Evolutionary conservation across 441 rosid species (phyloP), one percentile per base, ranked within the genome.

Genomic region (Macaranga tanarius): DNA sequence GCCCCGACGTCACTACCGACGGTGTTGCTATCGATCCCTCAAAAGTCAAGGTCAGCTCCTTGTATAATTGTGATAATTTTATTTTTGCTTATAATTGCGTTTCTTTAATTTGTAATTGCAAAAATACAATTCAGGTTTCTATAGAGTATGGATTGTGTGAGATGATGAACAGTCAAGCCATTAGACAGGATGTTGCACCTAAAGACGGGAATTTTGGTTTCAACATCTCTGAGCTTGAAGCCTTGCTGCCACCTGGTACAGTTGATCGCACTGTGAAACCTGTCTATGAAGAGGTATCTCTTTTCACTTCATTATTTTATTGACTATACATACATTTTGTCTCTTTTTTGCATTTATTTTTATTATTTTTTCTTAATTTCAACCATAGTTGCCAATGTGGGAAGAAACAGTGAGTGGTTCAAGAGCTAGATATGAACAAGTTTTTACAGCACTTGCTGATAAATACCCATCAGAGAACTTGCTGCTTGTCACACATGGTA

Each of bases 401-500:
- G 95, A 83, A 44, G 99, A 95, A 76, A 61, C 87, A 1, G 77
- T 79, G 20, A 66, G 7, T 61, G 85, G 70, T n/a, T 79, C 95
- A 23, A 84, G 92, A 81, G 76, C 70, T 16, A 86, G 97, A 71
- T 95, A 88, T 81, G 83, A 76, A 63, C 79, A 83, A 38, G 83
- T 86, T 22, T 75, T 95, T 5, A 86, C 80, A 66, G 84, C 89
- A 5, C 95, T 93, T 7, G 92, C 96, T 0, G 91, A 92, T 84
- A 90, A 83, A 78, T 91, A 88, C 85, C 97, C 98, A 57, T 69
- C 79, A 38, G 97, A 95, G 73, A 93, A 95, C 79, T 75, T 95
- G 87, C 87, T 95, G 72, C 83, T 95, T 57, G 93, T 95, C 76
- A 88, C 99, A 2, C 99, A 93, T 59, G 98, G 99, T 91, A 84